Base-by-base conservation (phyloP, 2,329 filamentous ascomycete species). In the Phaeosphaeriaceae sp. region DNA sequence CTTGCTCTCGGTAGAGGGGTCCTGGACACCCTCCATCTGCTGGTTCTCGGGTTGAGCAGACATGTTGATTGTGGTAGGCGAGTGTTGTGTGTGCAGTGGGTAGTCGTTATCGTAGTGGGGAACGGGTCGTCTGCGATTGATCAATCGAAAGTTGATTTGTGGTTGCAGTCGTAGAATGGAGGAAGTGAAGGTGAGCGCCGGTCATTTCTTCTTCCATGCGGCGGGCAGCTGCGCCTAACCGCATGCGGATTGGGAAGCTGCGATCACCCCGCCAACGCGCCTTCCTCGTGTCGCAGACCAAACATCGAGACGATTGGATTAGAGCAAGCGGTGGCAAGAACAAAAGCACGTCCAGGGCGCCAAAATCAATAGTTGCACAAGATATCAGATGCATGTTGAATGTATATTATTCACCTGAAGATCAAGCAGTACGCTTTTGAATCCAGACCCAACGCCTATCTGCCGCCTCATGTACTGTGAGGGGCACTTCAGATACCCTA, bases 1-100 rank as follows among this genome's bases (percentile, higher is more conserved):
- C 85, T 96, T 96, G 78, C 83, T 84, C 61, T 82, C 76, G 61
- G 78, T 74, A 62, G 82, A 77, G 62, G 85, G 73, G 57, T 73
- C 70, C 66, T 76, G 73, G 56, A 73, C 68, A 50, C 70, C 75
- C 62, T 75, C 73, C 75, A 76, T 77, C 56, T 74, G 67, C 62
- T 76, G 73, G 61, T 77, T 69, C 49, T 71, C 65, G 31, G 66
- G 55, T 58, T 73, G 72, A 47, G 73, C 73, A 57, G 73, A 70
- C 75, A 77, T 76, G 42, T 53, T 63, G 52, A 56, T 55, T 56
- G 56, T 56, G 57, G 41, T 40, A 45, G 27, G 22, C 33, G 41
- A 36, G 31, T 9, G 11, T 40, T 40, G 4, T 5, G 36, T n/a
- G 36, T n/a, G 36, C 17, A 40, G 36, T n/a, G 7, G 7, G 36